Evolutionary conservation across 1,284 basidiomycete species (phyloP).

Genomic region (Xerocomus amazonicus): DNA sequence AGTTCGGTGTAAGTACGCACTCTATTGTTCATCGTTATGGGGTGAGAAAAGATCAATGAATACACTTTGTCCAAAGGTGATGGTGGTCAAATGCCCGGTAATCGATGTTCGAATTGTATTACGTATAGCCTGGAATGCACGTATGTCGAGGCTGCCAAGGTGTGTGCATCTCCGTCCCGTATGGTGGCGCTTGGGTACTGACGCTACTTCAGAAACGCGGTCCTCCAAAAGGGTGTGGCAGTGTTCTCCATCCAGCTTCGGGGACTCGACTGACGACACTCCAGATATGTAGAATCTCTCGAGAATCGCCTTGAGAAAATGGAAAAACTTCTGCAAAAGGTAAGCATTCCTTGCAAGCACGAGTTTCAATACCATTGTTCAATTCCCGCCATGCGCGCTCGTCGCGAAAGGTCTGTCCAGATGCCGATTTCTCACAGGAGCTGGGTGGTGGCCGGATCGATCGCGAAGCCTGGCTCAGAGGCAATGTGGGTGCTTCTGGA

Average conservation of each 20-base stretch:
- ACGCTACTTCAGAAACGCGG: constrained; percentile 61
- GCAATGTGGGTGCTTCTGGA: constrained; percentile 17
- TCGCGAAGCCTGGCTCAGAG: constrained; percentile 38
- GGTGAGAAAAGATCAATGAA: not conserved
- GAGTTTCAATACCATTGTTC: not conserved
- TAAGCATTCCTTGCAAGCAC: constrained; percentile 21
- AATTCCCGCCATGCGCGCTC: not conserved
- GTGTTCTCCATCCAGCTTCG: constrained; percentile 2
- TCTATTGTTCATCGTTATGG: not conserved
- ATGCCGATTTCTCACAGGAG: constrained; percentile 46
- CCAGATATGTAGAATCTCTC: constrained; percentile 67
- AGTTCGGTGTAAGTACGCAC: constrained; percentile 53
- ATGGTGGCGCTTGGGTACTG: not conserved
- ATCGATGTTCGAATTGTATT: constrained; percentile 75
- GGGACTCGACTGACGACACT: not conserved
- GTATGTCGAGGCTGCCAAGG: constrained; percentile 72
- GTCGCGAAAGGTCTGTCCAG: constrained; percentile 44
- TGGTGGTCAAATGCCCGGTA: constrained; percentile 61
- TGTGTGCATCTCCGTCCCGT: constrained; percentile 29
- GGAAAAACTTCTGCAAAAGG: constrained; percentile 62
- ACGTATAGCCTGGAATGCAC: constrained; percentile 74
- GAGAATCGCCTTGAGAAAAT: constrained; percentile 70
- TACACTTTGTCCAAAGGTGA: constrained; percentile 40
- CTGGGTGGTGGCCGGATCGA: constrained; percentile 35
- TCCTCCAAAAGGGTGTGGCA: constrained; percentile 71